A percentile compares a stretch with the other conserved stretches of the same genome.
phyloP scores from a whole-genome alignment of 345 rosid species.

The Passiflora organensis region DNA sequence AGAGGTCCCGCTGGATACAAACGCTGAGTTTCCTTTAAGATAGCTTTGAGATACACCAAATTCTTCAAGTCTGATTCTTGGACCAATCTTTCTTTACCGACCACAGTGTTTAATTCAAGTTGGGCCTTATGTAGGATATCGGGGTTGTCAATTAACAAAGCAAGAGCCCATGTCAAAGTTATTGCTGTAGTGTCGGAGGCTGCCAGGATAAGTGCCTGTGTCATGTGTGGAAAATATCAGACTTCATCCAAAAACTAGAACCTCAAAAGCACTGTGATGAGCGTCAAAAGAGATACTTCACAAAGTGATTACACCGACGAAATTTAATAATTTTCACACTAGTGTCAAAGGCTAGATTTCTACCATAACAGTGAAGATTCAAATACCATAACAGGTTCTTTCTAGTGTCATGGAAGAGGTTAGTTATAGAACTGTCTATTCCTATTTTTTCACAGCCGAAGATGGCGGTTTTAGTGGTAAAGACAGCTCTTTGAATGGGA shows the following conservation, averaged over 20 bases:
- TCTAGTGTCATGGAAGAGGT: no score
- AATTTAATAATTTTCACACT: no score
- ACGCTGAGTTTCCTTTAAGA: conserved; percentile 21
- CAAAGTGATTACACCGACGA: no score
- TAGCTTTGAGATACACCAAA: conserved; percentile 24
- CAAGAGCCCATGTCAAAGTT: conserved; percentile 19
- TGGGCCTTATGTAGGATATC: conserved; percentile 13
- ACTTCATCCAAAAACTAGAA: not conserved
- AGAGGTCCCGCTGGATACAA: conserved; percentile 15
- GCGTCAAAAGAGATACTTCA: not conserved
- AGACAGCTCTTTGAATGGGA: no score
- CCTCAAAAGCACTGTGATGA: not conserved
- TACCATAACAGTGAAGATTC: no score
- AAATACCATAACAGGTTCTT: no score
- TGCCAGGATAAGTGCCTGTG: conserved; percentile 13
- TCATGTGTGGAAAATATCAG: not conserved
- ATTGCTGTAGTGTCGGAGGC: conserved; percentile 20
- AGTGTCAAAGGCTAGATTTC: no score
- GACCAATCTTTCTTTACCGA: conserved; percentile 23
- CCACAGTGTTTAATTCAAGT: conserved; percentile 11
- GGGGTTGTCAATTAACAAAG: conserved; percentile 16
- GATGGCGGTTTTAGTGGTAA: no score
- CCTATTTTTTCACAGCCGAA: no score
- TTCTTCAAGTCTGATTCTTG: conserved; percentile 17
- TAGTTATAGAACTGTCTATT: no score